Percentiles rank a stretch among this genome's conserved stretches.
Evolutionary conservation across 2,329 filamentous ascomycete species (phyloP).

Genomic region (Fusarium chuoi): DNA sequence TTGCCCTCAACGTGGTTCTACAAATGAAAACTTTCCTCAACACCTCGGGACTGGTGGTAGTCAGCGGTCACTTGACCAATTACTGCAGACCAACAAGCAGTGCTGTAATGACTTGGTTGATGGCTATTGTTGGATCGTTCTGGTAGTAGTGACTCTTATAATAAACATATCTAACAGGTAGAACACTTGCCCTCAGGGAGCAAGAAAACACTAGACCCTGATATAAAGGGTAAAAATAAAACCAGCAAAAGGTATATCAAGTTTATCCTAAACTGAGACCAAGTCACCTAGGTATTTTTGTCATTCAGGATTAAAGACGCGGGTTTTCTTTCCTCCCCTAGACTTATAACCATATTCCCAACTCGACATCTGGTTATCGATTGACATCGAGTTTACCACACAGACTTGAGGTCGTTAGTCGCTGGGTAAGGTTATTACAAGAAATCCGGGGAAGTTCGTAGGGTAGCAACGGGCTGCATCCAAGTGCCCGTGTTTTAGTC

Average conservation of each 20-base stretch:
- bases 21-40: too few relatives aligned
- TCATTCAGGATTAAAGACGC: too few relatives aligned
- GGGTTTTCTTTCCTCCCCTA: not conserved
- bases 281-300: too few relatives aligned
- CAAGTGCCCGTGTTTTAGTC: conserved; percentile 25
- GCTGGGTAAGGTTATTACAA: conserved; percentile 27
- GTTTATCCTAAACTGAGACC: too few relatives aligned
- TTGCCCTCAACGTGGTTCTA: not conserved
- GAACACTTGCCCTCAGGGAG: too few relatives aligned
- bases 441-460: conserved; percentile 33
- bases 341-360: not conserved
- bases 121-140: not conserved
- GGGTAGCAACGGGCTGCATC: conserved; percentile 15
- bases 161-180: not conserved
- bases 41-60: not conserved
- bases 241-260: too few relatives aligned
- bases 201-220: too few relatives aligned
- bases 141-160: not conserved
- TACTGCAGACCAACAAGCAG: not conserved
- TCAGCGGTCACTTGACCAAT: not conserved
- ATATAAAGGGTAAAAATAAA: too few relatives aligned
- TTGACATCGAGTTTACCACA: not conserved
- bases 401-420: not conserved
- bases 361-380: not conserved
- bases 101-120: not conserved